These are phyloP conservation scores for Prosopis cineraria DNA, from an alignment of 306 rosid species.

Conservation along the genomic window DNA sequence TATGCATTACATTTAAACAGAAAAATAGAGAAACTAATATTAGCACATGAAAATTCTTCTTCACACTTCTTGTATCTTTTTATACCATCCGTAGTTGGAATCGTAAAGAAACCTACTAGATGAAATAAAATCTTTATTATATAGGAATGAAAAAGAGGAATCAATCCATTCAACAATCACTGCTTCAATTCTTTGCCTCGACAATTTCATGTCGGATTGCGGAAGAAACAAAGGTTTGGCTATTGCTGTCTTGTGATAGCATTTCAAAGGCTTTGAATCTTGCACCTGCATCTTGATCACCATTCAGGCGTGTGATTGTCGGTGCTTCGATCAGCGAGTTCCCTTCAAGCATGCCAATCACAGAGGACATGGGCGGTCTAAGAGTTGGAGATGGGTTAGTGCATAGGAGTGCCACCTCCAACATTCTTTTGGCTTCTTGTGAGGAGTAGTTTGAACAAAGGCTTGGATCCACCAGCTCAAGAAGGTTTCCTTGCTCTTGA, in stretches of 20 bases:
- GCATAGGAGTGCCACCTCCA: background rate
- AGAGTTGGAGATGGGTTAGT: background rate
- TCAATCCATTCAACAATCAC: no score
- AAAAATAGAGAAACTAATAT: no score
- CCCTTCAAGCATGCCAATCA: background rate
- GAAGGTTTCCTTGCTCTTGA: background rate
- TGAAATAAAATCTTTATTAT: no score
- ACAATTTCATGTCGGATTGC: no score
- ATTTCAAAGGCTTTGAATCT: background rate
- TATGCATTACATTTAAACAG: no score
- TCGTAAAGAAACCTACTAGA: no score
- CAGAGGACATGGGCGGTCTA: background rate
- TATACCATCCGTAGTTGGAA: no score
- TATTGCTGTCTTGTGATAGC: background rate
- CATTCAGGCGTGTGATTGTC: no score
- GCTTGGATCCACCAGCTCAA: background rate
- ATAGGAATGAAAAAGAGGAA: no score
- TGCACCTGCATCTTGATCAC: background rate
- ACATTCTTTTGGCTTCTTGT: background rate
- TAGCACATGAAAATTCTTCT: no score
- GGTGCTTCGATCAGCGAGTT: background rate
- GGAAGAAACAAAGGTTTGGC: background rate
- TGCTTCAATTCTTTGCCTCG: background rate
- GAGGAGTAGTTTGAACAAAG: background rate
- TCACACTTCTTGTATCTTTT: no score